Percentiles rank a stretch among this genome's conserved stretches.
phyloP scores from a whole-genome alignment of 2,329 filamentous ascomycete genomes.

The Aspergillus tanneri region DNA sequence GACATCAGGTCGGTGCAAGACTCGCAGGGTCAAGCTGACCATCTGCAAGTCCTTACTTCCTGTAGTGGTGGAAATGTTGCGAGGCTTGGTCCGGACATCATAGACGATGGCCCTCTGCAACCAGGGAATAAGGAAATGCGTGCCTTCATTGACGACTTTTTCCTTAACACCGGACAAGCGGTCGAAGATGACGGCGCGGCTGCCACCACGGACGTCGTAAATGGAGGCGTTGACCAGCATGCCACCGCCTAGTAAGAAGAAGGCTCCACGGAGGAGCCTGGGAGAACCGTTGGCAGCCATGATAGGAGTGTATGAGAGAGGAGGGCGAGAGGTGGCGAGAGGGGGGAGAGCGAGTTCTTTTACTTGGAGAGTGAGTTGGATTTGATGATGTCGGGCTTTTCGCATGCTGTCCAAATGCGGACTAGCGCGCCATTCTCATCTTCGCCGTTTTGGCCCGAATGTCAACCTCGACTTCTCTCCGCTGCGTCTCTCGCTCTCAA shows the following conservation, averaged over 20 bases:
- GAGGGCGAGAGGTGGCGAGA: slow-evolving; percentile 8
- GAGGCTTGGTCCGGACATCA: slow-evolving; percentile 94
- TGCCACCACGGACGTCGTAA: slow-evolving; percentile 96
- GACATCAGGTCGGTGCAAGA: slow-evolving; percentile 92
- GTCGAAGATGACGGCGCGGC: slow-evolving; percentile 97
- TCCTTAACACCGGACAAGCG: slow-evolving; percentile 89
- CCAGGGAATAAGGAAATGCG: slow-evolving; percentile 95
- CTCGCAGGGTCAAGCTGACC: slow-evolving; percentile 96
- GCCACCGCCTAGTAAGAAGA: slow-evolving; percentile 70
- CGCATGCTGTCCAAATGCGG: slow-evolving; percentile 33
- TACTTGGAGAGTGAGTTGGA: too few species aligned
- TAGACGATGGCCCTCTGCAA: slow-evolving; percentile 92
- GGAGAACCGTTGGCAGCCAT: slow-evolving; percentile 50
- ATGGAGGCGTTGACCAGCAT: slow-evolving; percentile 73
- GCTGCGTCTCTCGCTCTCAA: slow-evolving; percentile 16
- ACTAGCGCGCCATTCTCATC: slow-evolving; percentile 35
- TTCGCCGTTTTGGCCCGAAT: slow-evolving; percentile 32
- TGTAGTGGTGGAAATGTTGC: slow-evolving; percentile 96
- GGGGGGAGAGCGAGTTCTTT: slow-evolving; percentile 10
- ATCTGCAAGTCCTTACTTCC: slow-evolving; percentile 99
- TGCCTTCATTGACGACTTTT: slow-evolving; percentile 88
- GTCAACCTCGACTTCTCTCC: slow-evolving; percentile 29
- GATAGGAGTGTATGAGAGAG: slow-evolving; percentile 20
- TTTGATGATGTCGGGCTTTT: slow-evolving; percentile 41
- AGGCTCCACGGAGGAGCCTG: slow-evolving; percentile 50